A percentile compares a stretch with the other conserved stretches of the same genome.
phyloP scores from a whole-genome alignment of 2,329 filamentous ascomycete genomes.

The Cadophora malorum region DNA sequence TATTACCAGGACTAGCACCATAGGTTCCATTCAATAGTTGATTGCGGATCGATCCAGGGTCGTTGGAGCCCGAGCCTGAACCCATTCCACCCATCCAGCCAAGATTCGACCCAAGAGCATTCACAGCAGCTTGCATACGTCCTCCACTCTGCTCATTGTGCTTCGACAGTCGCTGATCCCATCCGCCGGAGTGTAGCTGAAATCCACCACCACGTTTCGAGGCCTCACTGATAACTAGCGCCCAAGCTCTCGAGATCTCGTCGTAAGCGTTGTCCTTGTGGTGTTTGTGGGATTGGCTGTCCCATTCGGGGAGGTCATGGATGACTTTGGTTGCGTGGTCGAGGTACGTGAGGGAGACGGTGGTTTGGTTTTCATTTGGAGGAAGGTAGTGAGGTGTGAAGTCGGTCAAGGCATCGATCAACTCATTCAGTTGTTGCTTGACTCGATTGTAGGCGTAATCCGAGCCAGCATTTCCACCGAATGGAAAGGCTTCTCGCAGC shows the following conservation, averaged over 20 bases:
- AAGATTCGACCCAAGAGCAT: conserved; percentile 75
- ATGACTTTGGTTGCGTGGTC: conserved; percentile 91
- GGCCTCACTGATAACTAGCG: conserved; percentile 86
- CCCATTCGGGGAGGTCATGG: conserved; percentile 89
- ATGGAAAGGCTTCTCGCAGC: conserved; percentile 81
- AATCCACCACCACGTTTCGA: conserved; percentile 92
- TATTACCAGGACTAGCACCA: conserved; percentile 48
- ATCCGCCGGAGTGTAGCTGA: conserved; percentile 84
- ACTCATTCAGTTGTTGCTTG: conserved; percentile 76
- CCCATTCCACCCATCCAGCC: conserved; percentile 72
- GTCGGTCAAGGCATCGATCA: conserved; percentile 89
- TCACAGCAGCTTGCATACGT: conserved; percentile 79
- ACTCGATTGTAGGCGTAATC: conserved; percentile 97
- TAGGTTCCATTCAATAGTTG: conserved; percentile 68
- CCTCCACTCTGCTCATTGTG: conserved; percentile 89
- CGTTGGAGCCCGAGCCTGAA: conserved; percentile 40
- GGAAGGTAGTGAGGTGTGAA: conserved; percentile 96
- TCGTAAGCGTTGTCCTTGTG: conserved; percentile 97
- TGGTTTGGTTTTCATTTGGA: conserved; percentile 85
- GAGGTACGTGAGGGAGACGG: conserved; percentile 83
- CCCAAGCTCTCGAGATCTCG: conserved; percentile 93
- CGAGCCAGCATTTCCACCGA: conserved; percentile 80
- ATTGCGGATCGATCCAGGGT: conserved; percentile 64
- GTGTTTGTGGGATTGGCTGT: conserved; percentile 84
- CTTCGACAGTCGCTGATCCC: conserved; percentile 86